Base-by-base conservation (phyloP, 2,329 filamentous ascomycete genomes). In the Trichothecium roseum region DNA sequence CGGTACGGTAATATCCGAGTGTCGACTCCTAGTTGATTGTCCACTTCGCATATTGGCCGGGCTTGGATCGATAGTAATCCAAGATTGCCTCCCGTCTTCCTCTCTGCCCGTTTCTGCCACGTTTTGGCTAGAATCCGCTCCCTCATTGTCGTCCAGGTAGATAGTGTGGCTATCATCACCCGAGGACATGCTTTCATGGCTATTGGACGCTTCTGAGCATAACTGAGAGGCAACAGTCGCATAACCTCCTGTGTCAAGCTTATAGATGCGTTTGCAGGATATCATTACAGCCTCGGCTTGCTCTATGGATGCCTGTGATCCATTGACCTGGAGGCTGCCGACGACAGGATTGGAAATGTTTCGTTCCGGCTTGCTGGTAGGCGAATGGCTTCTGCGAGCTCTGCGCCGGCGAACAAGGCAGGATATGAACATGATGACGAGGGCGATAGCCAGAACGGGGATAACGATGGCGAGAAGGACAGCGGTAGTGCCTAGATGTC, bases 381-480 rank as follows among this genome's bases (percentile, higher is more conserved):
- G 48, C 3, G 52, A 37, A 29, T 54, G 53, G 10, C 42, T 52
- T 13, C 48, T 47, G 16, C 43, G 49, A 9, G 44, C 45, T 3
- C 52, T 50, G 9, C 54, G 55, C 17, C 59, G 48, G 10, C 51
- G 47, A 28, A 57, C 37, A 36, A 55, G 53, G 39, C 52, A 62
- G 16, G 55, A 40, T 5, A 60, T 40, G 3, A 60, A 40, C 42
- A 57, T 45, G 14, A 57, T 41, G 8, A 57, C 40, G 4, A 61
- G 40, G 0, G 56, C 42, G 9, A 62, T 37, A 15, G 56, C 46
- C 1, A 66, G 41, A 12, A 68, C 42, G 3, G 66, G 65, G 3
- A 70, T 49, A 3, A 69, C 54, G 3, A 63, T 59, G 1, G 63
- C 66, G 12, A 68, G 45, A 5, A 69, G 48, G 16, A 68, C 55